Percentiles rank a stretch among this genome's conserved stretches.
Conservation (phyloP, 2,329 filamentous ascomycete species). For the Sphaerostilbella broomeana region DNA sequence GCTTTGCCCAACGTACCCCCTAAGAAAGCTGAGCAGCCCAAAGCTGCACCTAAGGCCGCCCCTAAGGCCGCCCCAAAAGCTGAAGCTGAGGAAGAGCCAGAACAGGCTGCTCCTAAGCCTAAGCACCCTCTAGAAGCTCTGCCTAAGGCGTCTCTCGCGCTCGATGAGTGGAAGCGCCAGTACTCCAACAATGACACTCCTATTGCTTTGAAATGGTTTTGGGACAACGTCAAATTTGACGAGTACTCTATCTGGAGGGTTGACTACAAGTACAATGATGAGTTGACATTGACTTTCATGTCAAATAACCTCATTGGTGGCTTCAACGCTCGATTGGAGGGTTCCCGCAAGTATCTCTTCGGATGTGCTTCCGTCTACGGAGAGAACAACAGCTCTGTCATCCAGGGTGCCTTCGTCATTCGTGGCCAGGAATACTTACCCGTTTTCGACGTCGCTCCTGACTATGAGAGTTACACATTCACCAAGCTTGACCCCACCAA, state of each 20-base stretch:
- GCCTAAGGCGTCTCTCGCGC: slow-evolving; percentile 67
- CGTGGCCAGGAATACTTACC: slow-evolving; percentile 80
- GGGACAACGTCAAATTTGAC: slow-evolving; percentile 87
- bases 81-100: slow-evolving; percentile 24
- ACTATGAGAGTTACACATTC: slow-evolving; percentile 95
- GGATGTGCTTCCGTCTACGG: slow-evolving; percentile 87
- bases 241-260: slow-evolving; percentile 95
- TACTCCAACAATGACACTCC: slow-evolving; percentile 95
- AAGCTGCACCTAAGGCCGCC: slow-evolving; percentile 58
- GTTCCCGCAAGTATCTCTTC: slow-evolving; percentile 95
- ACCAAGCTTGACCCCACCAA: slow-evolving; percentile 90
- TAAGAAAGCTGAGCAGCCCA: slow-evolving; percentile 72
- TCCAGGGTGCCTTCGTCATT: slow-evolving; percentile 90
- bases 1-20: slow-evolving; percentile 63
- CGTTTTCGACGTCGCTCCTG: slow-evolving; percentile 94
- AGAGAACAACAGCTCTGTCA: slow-evolving; percentile 78
- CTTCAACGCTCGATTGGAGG: slow-evolving; percentile 97
- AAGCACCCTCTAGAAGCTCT: slow-evolving; percentile 94
- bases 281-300: slow-evolving; percentile 98
- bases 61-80: slow-evolving; percentile 30
- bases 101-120: slow-evolving; percentile 63
- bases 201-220: slow-evolving; percentile 92
- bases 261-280: slow-evolving; percentile 98
- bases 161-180: slow-evolving; percentile 98
- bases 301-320: slow-evolving; percentile 96